Evolutionary conservation across 805 yeast species (phyloP), one percentile per base, ranked within the genome.

Genomic region (Cyberlindnera veronae): DNA sequence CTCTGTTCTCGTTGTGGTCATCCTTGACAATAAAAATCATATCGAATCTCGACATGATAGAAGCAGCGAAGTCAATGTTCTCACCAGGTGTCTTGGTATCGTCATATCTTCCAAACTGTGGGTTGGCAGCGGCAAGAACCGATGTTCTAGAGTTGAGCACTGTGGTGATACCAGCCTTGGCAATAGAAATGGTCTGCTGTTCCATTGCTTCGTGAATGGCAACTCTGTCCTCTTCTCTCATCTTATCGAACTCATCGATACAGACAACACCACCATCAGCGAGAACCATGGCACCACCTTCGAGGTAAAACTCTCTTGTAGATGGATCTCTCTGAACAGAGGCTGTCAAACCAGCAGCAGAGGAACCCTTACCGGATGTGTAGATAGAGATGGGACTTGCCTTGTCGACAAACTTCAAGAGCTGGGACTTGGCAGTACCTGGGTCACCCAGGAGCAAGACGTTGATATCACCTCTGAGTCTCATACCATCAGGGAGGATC

Each of bases 201-300:
- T 93, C 99, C 99, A 93, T 93, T 11, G 99, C 99, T 71, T 93
- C 99, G 64, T 93, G 99, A 51, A 93, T 93, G 0, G 99, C 98
- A 28, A 93, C 98, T 60, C 99, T 76, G 64, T 93, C 99, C 61
- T 93, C 98, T 58, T 93, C 99, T 61, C 98, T 76, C 99, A 93
- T 93, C 71, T 93, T 93, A 64, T 93, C 99, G 60, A 93, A 93
- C 73, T 93, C 99, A 70, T 93, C 99, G 58, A 93, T 93, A 74
- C 98, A 93, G 34, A 91, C 97, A 36, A 93, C 97, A 50, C 99
- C 99, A 29, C 98, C 98, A 67, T 93, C 99, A 0, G 99, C 99
- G 36, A 93, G 70, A n/a, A 93, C 99, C 97, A 93, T 90, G 8
- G 99, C 99, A 65, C 99, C 99, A 45, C 99, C 99, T 74, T 93